Evolutionary conservation across 257 asterid genomes (phyloP).

Genomic region (Solanum sitiens): DNA sequence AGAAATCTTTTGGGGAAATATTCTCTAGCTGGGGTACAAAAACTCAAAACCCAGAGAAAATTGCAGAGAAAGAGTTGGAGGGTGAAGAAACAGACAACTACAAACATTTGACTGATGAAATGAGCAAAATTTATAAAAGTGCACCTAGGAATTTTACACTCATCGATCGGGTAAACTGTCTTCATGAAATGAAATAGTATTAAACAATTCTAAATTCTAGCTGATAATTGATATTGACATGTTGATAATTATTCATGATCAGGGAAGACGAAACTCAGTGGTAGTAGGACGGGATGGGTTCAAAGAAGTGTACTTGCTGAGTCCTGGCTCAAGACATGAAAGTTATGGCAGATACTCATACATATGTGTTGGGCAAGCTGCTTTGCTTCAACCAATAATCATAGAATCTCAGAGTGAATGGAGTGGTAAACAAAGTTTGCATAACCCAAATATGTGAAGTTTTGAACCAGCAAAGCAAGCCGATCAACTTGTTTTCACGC

Average conservation of each 20-base stretch:
- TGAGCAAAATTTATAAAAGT: conserved; percentile 55
- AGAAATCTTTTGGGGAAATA: conserved; percentile 18
- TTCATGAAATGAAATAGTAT: not conserved
- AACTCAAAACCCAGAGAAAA: not conserved
- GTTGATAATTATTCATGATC: conserved; percentile 2
- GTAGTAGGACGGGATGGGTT: conserved; percentile 46
- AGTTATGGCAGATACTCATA: conserved; percentile 49
- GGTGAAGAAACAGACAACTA: conserved; percentile 70
- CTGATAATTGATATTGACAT: not conserved
- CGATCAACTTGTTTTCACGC: not conserved
- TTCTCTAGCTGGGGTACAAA: conserved; percentile 21
- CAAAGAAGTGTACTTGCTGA: conserved; percentile 55
- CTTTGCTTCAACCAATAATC: conserved; percentile 51
- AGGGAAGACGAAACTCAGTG: conserved; percentile 80
- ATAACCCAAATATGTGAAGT: conserved; percentile 53
- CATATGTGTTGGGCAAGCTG: conserved; percentile 59
- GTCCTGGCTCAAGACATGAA: conserved; percentile 75
- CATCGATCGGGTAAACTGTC: conserved; percentile 50
- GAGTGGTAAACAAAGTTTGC: conserved; percentile 52
- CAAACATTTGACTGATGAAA: conserved; percentile 49
- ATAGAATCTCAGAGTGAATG: conserved; percentile 46
- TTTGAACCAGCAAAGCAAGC: not conserved
- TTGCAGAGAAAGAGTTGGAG: conserved; percentile 6
- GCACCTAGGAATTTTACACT: conserved; percentile 55
- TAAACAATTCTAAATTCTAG: not conserved